Evolutionary conservation across 1,284 basidiomycete genomes (phyloP).

Genomic region (Tausonia pullulans): DNA sequence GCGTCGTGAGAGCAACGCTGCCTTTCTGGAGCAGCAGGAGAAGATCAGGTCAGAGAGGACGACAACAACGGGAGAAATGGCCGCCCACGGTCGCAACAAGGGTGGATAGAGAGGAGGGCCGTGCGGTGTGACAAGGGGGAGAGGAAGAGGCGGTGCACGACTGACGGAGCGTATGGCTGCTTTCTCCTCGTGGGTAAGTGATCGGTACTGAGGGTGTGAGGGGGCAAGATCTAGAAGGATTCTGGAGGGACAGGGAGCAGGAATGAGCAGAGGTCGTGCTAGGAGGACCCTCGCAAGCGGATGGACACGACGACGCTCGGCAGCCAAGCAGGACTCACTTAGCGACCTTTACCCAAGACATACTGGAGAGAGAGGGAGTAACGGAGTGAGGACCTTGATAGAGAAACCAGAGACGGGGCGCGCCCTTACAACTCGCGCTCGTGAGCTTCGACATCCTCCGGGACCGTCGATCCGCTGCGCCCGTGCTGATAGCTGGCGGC

Average conservation of each 20-base stretch:
- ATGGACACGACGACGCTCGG: no score
- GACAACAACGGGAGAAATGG: no score
- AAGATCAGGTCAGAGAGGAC: neutral
- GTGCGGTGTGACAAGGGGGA: neutral
- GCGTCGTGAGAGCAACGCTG: conserved; percentile 2
- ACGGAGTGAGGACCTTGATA: neutral
- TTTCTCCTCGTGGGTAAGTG: conserved; percentile 2
- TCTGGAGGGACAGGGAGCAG: neutral
- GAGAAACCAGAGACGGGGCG: neutral
- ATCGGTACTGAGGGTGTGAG: conserved; percentile 5
- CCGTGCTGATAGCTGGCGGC: neutral
- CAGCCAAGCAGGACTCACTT: neutral
- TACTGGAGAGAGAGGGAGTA: neutral
- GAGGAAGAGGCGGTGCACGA: no score
- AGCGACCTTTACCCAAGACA: neutral
- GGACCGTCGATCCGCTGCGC: neutral
- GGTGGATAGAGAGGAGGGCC: neutral
- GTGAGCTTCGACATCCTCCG: neutral
- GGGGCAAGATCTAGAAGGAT: conserved; percentile 14
- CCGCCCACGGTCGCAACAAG: neutral
- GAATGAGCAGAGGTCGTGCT: neutral
- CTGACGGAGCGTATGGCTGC: neutral
- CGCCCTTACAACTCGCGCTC: conserved; percentile 9
- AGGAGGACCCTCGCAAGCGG: no score
- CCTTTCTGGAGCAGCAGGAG: neutral